These are phyloP conservation scores for Diaporthe longicolla DNA, from an alignment of 2,329 filamentous ascomycete genomes.

Conservation along the genomic window DNA sequence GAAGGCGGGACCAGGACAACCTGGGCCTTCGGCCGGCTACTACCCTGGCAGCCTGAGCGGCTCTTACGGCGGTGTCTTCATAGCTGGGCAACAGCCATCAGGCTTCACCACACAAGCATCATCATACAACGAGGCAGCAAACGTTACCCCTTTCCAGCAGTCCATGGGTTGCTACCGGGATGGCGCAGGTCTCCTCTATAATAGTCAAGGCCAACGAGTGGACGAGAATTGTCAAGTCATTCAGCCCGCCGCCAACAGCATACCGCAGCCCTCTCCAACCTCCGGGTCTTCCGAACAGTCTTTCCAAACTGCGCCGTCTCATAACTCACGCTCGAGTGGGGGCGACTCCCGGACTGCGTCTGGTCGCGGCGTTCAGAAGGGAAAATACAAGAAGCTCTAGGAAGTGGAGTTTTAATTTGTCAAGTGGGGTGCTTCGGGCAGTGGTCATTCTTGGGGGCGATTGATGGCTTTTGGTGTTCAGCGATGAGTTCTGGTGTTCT, in stretches of 20 bases:
- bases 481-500: neutral
- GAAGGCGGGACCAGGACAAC: no score
- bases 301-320: neutral
- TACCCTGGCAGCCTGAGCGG: no score
- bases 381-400: neutral
- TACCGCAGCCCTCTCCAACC: neutral
- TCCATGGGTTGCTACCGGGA: neutral
- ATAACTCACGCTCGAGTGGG: neutral
- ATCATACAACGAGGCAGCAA: neutral
- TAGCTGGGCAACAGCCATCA: neutral
- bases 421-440: neutral
- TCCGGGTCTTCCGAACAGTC: neutral
- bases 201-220: neutral
- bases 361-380: neutral
- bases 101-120: conserved; percentile 15
- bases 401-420: neutral
- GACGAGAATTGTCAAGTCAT: neutral
- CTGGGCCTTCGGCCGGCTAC: no score
- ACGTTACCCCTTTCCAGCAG: neutral
- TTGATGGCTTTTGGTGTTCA: neutral
- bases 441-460: no score
- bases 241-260: neutral
- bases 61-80: neutral
- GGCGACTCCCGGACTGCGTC: neutral
- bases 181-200: neutral